Evolutionary conservation across 441 rosid genomes (phyloP).

Genomic region (Pelargonium myrrhifolium): DNA sequence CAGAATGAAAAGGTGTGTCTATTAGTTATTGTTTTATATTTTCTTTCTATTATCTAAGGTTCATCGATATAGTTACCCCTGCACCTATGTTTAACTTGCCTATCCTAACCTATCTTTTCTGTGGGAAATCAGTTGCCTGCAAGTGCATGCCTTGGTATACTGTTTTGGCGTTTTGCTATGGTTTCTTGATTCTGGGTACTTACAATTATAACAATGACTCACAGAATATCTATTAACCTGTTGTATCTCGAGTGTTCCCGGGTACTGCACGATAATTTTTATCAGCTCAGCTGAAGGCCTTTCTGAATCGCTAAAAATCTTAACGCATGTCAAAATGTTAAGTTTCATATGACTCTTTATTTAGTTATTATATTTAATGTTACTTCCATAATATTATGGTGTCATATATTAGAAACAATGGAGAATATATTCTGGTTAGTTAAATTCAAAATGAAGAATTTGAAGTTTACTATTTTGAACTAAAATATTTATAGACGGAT

Average conservation of each 20-base stretch:
- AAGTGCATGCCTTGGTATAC: background rate
- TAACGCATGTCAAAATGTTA: background rate
- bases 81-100: background rate
- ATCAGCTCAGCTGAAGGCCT: too few species aligned
- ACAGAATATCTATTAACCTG: background rate
- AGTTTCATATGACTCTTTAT: background rate
- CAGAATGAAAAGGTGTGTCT: slow-evolving; percentile 70
- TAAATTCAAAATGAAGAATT: too few species aligned
- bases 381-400: background rate
- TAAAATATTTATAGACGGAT: too few species aligned
- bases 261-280: too few species aligned
- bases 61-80: background rate
- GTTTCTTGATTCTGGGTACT: background rate
- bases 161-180: background rate
- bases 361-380: background rate
- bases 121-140: background rate
- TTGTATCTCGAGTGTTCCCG: too few species aligned
- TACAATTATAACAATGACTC: background rate
- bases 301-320: background rate
- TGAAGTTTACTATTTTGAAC: too few species aligned
- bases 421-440: background rate
- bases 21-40: slow-evolving; percentile 11
- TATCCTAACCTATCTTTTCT: background rate
- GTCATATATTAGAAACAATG: background rate
- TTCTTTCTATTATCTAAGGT: slow-evolving; percentile 5